These are phyloP conservation scores for Dryadomyces quercus-mongolicae DNA, from an alignment of 2,329 filamentous ascomycete genomes.

Conservation along the genomic window DNA sequence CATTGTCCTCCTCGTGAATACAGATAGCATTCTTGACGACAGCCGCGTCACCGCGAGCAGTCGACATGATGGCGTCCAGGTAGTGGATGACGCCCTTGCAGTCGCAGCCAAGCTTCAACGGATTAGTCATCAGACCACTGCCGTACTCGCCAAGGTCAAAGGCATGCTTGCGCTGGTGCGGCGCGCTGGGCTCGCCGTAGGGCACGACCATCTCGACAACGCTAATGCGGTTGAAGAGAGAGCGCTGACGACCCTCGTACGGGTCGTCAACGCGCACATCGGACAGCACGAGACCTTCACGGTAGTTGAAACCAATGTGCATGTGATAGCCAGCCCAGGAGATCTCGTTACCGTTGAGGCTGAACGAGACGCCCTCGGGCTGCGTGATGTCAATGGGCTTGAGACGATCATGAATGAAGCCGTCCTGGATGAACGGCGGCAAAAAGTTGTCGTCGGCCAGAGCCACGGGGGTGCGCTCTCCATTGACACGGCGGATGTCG, in stretches of 20 bases:
- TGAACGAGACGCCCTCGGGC: slow-evolving; percentile 75
- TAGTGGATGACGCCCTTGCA: slow-evolving; percentile 90
- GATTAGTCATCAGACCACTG: slow-evolving; percentile 74
- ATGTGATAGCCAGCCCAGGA: slow-evolving; percentile 91
- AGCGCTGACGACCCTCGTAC: slow-evolving; percentile 60
- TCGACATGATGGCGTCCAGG: slow-evolving; percentile 76
- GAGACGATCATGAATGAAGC: slow-evolving; percentile 57
- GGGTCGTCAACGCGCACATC: slow-evolving; percentile 72
- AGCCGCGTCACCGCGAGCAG: slow-evolving; percentile 57
- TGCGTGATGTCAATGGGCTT: slow-evolving; percentile 70
- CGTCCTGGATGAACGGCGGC: slow-evolving; percentile 59
- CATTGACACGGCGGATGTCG: slow-evolving; percentile 65
- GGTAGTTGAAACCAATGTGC: slow-evolving; percentile 90
- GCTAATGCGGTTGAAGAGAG: slow-evolving; percentile 79
- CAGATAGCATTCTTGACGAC: slow-evolving; percentile 89
- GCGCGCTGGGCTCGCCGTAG: slow-evolving; percentile 70
- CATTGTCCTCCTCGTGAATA: slow-evolving; percentile 86
- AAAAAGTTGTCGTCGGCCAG: slow-evolving; percentile 71
- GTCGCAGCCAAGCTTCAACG: slow-evolving; percentile 63
- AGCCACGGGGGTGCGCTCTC: slow-evolving; percentile 59
- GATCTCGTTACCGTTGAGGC: slow-evolving; percentile 50
- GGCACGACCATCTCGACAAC: slow-evolving; percentile 92
- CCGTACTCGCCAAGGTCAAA: slow-evolving; percentile 67
- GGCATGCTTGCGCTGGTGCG: slow-evolving; percentile 70
- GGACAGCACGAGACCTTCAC: slow-evolving; percentile 80